Conservation (phyloP, 768 basidiomycete species). For the Strobilomyces confusus region DNA sequence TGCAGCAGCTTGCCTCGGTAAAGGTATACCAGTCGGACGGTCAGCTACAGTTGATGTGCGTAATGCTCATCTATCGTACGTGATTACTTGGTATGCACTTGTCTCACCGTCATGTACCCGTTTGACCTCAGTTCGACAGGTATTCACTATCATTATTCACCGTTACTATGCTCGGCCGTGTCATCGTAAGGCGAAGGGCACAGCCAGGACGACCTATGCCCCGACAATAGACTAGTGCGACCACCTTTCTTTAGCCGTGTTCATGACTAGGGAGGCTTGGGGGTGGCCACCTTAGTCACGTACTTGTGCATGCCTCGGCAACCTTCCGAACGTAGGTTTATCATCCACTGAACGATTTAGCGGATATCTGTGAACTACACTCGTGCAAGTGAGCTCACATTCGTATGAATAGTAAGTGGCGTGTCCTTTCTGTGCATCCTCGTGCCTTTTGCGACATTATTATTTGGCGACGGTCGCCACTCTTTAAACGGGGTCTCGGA, state of each 20-base stretch:
- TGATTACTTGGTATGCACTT: constrained; percentile 78
- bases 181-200: constrained; percentile 53
- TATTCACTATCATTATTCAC: constrained; percentile 87
- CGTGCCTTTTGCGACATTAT: constrained; percentile 2
- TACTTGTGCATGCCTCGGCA: neutral
- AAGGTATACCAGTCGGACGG: constrained; percentile 84
- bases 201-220: constrained; percentile 53
- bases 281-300: constrained; percentile 8
- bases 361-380: neutral
- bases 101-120: neutral
- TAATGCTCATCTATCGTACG: constrained; percentile 93
- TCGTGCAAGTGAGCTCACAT: constrained; percentile 3
- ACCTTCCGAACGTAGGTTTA: neutral
- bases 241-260: neutral
- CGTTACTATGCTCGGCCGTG: constrained; percentile 71
- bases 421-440: constrained; percentile 7
- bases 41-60: constrained; percentile 80
- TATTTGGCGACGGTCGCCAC: constrained; percentile 7
- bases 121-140: constrained; percentile 44
- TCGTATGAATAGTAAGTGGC: constrained; percentile 6
- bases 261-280: neutral
- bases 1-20: constrained; percentile 49
- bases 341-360: neutral
- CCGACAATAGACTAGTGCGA: constrained; percentile 32
- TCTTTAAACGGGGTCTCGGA: constrained; percentile 1